A percentile compares a stretch with the other conserved stretches of the same genome.
phyloP scores from a whole-genome alignment of 192 early-diverging fungal species.

The Coemansia sp. region DNA sequence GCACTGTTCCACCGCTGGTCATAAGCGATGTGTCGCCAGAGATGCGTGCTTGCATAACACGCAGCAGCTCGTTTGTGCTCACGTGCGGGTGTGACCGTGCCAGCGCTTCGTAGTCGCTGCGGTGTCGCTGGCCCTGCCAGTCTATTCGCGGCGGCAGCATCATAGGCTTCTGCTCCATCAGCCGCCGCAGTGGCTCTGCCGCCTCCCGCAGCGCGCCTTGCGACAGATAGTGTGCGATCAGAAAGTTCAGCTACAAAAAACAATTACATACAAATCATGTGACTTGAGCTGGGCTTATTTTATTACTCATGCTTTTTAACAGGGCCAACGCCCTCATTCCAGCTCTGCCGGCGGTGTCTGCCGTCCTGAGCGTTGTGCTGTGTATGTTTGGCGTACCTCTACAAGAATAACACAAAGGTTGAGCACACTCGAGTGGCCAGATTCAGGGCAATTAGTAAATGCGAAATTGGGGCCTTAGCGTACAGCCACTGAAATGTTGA shows the following conservation, averaged over 20 bases:
- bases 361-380: background rate
- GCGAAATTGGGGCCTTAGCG: too few relatives aligned
- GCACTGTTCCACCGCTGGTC: slow-evolving; percentile 41
- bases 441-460: too few relatives aligned
- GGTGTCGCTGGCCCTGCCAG: slow-evolving; percentile 63
- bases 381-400: background rate
- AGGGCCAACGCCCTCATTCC: too few relatives aligned
- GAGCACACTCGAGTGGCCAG: too few relatives aligned
- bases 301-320: background rate
- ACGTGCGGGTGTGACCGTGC: slow-evolving; percentile 46
- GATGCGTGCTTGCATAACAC: slow-evolving; percentile 27
- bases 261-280: background rate
- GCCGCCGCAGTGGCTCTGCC: slow-evolving; percentile 47
- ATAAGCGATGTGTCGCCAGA: slow-evolving; percentile 18
- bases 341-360: too few relatives aligned
- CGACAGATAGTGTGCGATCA: slow-evolving; percentile 68
- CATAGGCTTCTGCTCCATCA: slow-evolving; percentile 33
- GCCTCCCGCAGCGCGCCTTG: slow-evolving; percentile 53
- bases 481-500: too few relatives aligned
- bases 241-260: slow-evolving; percentile 62
- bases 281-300: background rate
- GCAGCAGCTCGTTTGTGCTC: slow-evolving; percentile 22
- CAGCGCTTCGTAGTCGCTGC: slow-evolving; percentile 58
- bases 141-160: slow-evolving; percentile 66
- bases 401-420: background rate